Conservation (phyloP, 306 rosid species). For the Trifolium dubium region DNA sequence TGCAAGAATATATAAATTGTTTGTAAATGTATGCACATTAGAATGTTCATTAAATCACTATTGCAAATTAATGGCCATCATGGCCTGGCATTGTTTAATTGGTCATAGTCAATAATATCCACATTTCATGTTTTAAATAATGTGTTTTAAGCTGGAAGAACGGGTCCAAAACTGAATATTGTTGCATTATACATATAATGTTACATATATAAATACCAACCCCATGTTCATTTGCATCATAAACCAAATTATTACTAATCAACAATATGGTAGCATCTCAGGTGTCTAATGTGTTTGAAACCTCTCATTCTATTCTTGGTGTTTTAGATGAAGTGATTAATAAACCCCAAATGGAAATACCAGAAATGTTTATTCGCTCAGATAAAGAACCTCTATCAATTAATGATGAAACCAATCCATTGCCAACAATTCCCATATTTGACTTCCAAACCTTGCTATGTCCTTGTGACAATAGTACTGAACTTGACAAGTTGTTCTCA, state of each 20-base stretch:
- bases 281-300: constrained; percentile 15
- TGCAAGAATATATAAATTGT: not conserved
- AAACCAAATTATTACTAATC: not conserved
- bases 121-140: not conserved
- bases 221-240: not conserved
- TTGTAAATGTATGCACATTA: not conserved
- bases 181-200: not conserved
- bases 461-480: constrained; percentile 20
- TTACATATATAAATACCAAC: not conserved
- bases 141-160: not conserved
- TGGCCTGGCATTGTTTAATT: constrained; percentile 14
- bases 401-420: constrained; percentile 20
- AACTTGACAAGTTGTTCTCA: constrained; percentile 56
- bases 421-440: constrained; percentile 55
- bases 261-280: constrained; percentile 38
- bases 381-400: constrained; percentile 45
- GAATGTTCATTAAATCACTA: not conserved
- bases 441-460: constrained; percentile 49
- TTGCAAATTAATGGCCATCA: not conserved
- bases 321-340: constrained; percentile 38
- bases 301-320: constrained; percentile 47
- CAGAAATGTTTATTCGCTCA: constrained; percentile 51
- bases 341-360: constrained; percentile 41
- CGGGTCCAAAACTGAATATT: constrained; percentile 5
- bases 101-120: constrained; percentile 15